These are phyloP conservation scores for Chaetomiaceae sp. DNA, from an alignment of 2,329 filamentous ascomycete species.

Conservation along the genomic window DNA sequence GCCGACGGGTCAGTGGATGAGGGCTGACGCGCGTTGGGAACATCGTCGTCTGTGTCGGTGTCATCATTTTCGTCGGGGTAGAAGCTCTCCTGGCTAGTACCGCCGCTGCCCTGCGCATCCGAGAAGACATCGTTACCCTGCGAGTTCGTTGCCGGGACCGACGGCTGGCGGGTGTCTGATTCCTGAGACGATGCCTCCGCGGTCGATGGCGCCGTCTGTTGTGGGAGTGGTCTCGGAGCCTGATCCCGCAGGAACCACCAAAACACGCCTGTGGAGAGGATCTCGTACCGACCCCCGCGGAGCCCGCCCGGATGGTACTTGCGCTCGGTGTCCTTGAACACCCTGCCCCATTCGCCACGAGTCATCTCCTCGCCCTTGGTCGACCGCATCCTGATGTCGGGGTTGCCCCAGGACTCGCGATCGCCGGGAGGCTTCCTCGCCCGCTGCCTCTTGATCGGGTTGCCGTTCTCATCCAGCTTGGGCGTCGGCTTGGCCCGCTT, in stretches of 20 bases:
- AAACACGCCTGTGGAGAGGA: slow-evolving; percentile 9
- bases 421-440: background rate
- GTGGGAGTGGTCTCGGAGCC: background rate
- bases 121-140: background rate
- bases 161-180: background rate
- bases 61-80: too few species aligned
- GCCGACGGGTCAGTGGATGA: too few species aligned
- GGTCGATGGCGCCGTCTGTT: background rate
- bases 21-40: too few species aligned
- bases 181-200: background rate
- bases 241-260: slow-evolving; percentile 3
- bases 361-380: slow-evolving; percentile 10
- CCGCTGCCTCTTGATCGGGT: background rate
- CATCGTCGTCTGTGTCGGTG: too few species aligned
- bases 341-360: background rate
- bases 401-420: background rate
- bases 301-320: slow-evolving; percentile 7
- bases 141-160: background rate
- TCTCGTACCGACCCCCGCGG: slow-evolving; percentile 5
- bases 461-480: too few species aligned
- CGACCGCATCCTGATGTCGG: background rate
- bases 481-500: background rate
- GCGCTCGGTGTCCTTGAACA: background rate
- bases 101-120: background rate
- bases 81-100: background rate